Percentiles rank a stretch among this genome's conserved stretches.
These are phyloP conservation scores for Myxozyma lipomycoides DNA, from an alignment of 805 yeast genomes.

Conservation along the genomic window DNA sequence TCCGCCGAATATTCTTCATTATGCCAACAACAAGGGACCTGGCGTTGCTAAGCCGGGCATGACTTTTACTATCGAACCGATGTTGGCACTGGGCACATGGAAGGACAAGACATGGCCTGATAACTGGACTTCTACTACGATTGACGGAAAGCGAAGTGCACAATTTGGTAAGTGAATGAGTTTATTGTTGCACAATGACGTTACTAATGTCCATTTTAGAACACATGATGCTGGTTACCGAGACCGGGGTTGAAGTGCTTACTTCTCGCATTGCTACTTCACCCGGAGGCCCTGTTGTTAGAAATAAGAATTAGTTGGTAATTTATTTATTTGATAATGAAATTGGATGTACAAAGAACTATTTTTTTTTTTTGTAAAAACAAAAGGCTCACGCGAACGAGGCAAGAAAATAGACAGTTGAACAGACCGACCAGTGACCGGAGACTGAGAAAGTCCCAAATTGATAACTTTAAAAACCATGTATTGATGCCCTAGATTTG, in stretches of 20 bases:
- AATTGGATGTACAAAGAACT: background rate
- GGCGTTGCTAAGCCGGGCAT: constrained; percentile 95
- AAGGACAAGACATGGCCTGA: constrained; percentile 92
- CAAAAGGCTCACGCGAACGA: no score
- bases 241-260: constrained; percentile 87
- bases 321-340: no score
- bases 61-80: constrained; percentile 96
- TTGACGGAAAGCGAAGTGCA: constrained; percentile 85
- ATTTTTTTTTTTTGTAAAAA: no score
- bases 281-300: constrained; percentile 80
- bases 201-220: constrained; percentile 37
- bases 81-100: constrained; percentile 82
- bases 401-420: no score
- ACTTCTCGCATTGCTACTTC: constrained; percentile 74
- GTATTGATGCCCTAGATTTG: no score
- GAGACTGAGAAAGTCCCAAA: no score
- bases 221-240: constrained; percentile 89
- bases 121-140: constrained; percentile 91
- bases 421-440: no score
- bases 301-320: background rate
- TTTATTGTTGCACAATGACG: background rate
- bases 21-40: constrained; percentile 85
- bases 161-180: constrained; percentile 68
- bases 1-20: constrained; percentile 90
- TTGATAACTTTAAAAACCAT: no score